These are phyloP conservation scores for slime mould (Dictyostelium discoideum) DNA, from an alignment of 78 protist species.

Conservation along the genomic window DNA sequence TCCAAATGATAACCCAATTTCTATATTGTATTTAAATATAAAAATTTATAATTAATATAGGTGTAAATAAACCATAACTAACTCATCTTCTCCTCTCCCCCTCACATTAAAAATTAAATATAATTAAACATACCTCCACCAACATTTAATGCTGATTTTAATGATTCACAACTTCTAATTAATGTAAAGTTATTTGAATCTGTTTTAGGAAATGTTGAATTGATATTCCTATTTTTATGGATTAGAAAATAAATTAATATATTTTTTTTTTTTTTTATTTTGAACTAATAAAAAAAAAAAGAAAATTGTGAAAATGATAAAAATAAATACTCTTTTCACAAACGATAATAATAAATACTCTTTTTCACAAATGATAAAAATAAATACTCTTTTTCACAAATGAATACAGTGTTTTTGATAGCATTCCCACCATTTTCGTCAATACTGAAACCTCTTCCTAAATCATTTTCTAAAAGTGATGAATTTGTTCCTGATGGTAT, in stretches of 20 bases:
- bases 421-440: background rate
- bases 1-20: too few species aligned
- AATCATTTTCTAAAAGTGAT: background rate
- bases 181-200: background rate
- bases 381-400: background rate
- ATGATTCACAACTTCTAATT: background rate
- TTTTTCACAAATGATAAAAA: background rate
- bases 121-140: background rate
- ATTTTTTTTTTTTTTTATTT: background rate
- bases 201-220: background rate
- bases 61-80: too few species aligned
- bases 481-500: background rate
- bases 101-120: too few species aligned
- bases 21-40: too few species aligned
- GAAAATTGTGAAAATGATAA: background rate
- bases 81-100: too few species aligned
- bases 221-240: too few species aligned
- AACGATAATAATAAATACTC: background rate
- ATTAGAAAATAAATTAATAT: background rate
- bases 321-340: background rate
- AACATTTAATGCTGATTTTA: background rate
- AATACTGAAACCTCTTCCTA: slow-evolving; percentile 24
- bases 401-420: background rate
- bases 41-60: too few species aligned
- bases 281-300: background rate